A percentile compares a stretch with the other conserved stretches of the same genome.
Evolutionary conservation across 2,329 filamentous ascomycete species (phyloP).

Genomic region (Ophiostoma perfectum): DNA sequence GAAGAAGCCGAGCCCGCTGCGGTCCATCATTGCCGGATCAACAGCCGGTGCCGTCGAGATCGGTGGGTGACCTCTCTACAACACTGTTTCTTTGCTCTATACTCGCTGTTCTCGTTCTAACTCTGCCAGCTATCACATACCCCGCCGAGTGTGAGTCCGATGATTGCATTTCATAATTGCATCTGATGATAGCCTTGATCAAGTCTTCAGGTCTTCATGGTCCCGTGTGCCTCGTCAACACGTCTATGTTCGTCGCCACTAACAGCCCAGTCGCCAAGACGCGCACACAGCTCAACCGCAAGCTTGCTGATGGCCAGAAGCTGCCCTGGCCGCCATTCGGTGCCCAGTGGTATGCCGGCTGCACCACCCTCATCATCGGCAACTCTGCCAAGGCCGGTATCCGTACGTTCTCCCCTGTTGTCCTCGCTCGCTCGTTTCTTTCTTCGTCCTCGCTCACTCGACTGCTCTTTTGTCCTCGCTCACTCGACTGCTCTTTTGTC

Average conservation of each 20-base stretch:
- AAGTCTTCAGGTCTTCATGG: background rate
- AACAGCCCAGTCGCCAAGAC: conserved; percentile 74
- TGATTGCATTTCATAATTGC: background rate
- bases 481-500: background rate
- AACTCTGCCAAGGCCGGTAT: conserved; percentile 97
- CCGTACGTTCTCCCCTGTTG: conserved; percentile 30
- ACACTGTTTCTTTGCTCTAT: background rate
- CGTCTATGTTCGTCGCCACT: conserved; percentile 21
- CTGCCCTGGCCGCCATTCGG: conserved; percentile 94
- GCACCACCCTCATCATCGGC: conserved; percentile 92
- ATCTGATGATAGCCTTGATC: background rate
- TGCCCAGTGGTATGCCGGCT: conserved; percentile 92
- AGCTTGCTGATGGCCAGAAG: conserved; percentile 74
- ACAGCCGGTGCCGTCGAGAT: conserved; percentile 95
- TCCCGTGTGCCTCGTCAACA: background rate
- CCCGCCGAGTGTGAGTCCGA: conserved; percentile 73
- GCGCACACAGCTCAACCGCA: conserved; percentile 83
- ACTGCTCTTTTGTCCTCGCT: background rate
- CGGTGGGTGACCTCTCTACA: conserved; percentile 19
- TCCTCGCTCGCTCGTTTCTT: background rate
- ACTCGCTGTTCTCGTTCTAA: conserved; percentile 28
- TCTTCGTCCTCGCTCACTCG: background rate
- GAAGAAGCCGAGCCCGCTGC: conserved; percentile 67
- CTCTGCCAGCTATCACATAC: conserved; percentile 66
- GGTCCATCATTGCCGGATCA: conserved; percentile 86